Evolutionary conservation across 495 filamentous ascomycete species (phyloP).

Genomic region (Opeltia flavorubescens): DNA sequence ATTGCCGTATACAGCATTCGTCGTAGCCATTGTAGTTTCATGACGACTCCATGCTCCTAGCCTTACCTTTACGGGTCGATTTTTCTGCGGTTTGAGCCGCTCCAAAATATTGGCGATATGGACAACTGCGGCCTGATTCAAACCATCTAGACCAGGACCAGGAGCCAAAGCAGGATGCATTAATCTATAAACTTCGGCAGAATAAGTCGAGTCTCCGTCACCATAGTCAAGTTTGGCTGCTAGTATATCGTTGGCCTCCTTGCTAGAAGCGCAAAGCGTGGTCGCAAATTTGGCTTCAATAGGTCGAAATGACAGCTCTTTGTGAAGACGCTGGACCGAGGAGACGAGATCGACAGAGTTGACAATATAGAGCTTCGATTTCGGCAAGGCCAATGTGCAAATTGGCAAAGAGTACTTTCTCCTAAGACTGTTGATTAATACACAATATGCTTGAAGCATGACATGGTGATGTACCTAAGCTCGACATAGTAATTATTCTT

Average conservation of each 20-base stretch:
- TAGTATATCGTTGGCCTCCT: conserved; percentile 18
- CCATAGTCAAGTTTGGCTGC: conserved; percentile 17
- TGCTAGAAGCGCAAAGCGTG: conserved; percentile 19
- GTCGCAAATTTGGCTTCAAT: conserved; percentile 23
- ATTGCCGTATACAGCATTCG: conserved; percentile 33
- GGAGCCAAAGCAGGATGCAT: conserved; percentile 22
- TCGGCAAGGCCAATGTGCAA: conserved; percentile 22
- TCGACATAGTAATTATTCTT: conserved; percentile 14
- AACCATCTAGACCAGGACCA: conserved; percentile 21
- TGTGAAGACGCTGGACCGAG: conserved; percentile 20
- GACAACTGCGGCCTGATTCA: conserved; percentile 22
- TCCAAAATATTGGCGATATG: conserved; percentile 16
- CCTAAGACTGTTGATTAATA: conserved; percentile 2
- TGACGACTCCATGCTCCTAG: conserved; percentile 26
- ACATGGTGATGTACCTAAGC: conserved; percentile 2
- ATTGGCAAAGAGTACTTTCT: conserved; percentile 15
- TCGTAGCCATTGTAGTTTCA: conserved; percentile 34
- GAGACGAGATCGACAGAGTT: conserved; percentile 22
- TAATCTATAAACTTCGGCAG: conserved; percentile 17
- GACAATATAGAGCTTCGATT: conserved; percentile 25
- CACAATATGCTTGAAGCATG: conserved; percentile 5
- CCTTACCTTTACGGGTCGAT: not conserved
- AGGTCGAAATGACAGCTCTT: conserved; percentile 23
- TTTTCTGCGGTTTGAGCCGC: conserved; percentile 2
- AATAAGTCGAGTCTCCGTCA: conserved; percentile 20